These are phyloP conservation scores for Erodium trifolium DNA, from an alignment of 441 rosid species.

Conservation along the genomic window DNA sequence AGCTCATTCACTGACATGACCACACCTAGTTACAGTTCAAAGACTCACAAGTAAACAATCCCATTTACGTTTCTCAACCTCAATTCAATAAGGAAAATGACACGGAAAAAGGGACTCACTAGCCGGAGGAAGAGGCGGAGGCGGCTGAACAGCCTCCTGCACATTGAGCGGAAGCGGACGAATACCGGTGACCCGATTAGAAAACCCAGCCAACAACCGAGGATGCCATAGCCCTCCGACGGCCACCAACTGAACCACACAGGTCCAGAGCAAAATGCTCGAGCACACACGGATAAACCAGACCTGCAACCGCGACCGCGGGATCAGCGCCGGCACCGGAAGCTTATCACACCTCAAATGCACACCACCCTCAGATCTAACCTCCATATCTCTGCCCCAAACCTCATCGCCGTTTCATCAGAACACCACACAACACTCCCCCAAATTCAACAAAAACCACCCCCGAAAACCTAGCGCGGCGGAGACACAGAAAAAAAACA, in stretches of 20 bases:
- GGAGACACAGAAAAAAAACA: too few relatives aligned
- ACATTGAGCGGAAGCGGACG: conserved; percentile 28
- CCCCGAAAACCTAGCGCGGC: neutral
- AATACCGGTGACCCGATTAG: conserved; percentile 38
- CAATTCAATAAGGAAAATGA: neutral
- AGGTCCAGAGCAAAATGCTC: conserved; percentile 93
- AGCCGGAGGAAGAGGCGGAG: conserved; percentile 39
- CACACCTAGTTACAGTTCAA: neutral
- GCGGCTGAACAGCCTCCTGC: conserved; percentile 28
- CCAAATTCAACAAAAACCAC: neutral
- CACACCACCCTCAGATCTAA: conserved; percentile 53
- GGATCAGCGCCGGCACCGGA: conserved; percentile 32
- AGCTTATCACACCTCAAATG: conserved; percentile 49
- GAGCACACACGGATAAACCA: conserved; percentile 87
- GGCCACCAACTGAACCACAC: conserved; percentile 84
- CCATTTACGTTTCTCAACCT: neutral
- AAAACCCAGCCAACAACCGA: conserved; percentile 42
- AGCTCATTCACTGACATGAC: neutral
- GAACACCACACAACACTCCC: conserved; percentile 6
- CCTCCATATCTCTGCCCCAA: conserved; percentile 57
- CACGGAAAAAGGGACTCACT: conserved; percentile 35
- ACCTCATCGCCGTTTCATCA: conserved; percentile 69
- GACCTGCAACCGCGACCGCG: conserved; percentile 59
- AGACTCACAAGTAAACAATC: neutral
- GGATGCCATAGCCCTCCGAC: conserved; percentile 86